Conservation (phyloP, 2,329 filamentous ascomycete species). For the Pseudogymnoascus sp. region DNA sequence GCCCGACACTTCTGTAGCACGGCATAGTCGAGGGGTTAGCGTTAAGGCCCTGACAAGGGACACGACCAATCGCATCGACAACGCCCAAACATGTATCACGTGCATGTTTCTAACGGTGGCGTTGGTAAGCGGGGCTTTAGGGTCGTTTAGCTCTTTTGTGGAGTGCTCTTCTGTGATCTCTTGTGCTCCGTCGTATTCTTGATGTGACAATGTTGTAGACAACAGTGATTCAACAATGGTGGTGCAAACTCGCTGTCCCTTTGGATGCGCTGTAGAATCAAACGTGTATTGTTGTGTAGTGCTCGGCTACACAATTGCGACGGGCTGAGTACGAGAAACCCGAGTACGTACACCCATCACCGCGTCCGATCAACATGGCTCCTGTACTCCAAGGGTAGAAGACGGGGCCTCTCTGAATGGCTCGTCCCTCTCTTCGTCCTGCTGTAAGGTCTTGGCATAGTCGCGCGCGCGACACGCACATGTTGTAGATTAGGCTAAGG, state of each 20-base stretch:
- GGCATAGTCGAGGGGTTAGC: not conserved
- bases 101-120: not conserved
- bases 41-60: not conserved
- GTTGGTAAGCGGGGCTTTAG: not conserved
- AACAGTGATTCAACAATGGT: not conserved
- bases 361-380: not conserved
- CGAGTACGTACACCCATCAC: not conserved
- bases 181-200: not conserved
- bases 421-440: not conserved
- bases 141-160: not conserved
- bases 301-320: not conserved
- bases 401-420: not conserved
- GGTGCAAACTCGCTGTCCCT: not conserved
- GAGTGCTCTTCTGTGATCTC: not conserved
- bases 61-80: not conserved
- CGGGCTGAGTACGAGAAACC: slow-evolving; percentile 1
- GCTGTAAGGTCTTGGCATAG: not conserved
- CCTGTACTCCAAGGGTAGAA: slow-evolving; percentile 1
- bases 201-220: not conserved
- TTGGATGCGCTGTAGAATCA: not conserved
- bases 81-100: not conserved
- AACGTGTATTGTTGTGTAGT: not conserved
- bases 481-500: slow-evolving; percentile 10
- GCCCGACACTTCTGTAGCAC: slow-evolving; percentile 5
- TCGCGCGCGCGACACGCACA: not conserved